phyloP scores from a whole-genome alignment of 495 filamentous ascomycete species.

The Immersiella caudata region DNA sequence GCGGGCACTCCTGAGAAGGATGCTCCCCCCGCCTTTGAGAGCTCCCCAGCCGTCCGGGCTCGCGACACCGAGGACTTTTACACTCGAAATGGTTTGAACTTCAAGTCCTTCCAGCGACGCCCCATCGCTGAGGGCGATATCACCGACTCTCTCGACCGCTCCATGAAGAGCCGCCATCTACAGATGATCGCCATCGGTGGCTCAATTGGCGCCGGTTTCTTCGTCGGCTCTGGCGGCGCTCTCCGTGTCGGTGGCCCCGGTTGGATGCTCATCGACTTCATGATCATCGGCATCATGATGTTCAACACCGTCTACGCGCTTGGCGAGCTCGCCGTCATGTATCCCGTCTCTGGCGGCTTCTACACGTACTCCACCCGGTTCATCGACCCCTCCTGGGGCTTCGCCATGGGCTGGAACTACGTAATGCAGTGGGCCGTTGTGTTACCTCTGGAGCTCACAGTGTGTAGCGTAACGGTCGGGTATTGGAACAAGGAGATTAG shows the following conservation, averaged over 20 bases:
- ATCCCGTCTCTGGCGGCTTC: conserved; percentile 63
- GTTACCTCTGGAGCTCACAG: conserved; percentile 59
- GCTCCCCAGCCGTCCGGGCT: background rate
- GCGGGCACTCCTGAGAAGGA: conserved; percentile 30
- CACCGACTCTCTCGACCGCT: conserved; percentile 55
- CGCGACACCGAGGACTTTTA: conserved; percentile 42
- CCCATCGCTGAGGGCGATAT: conserved; percentile 36
- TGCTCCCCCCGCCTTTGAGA: conserved; percentile 31
- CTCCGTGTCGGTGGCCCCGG: conserved; percentile 50
- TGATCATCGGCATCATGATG: conserved; percentile 58
- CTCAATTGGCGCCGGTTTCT: conserved; percentile 69
- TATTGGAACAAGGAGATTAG: conserved; percentile 58
- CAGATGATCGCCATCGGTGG: conserved; percentile 80
- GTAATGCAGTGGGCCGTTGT: conserved; percentile 65
- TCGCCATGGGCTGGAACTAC: conserved; percentile 87
- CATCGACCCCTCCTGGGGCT: conserved; percentile 78
- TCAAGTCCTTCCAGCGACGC: conserved; percentile 54
- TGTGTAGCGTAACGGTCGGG: conserved; percentile 55
- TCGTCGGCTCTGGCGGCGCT: conserved; percentile 56
- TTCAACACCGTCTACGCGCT: conserved; percentile 68
- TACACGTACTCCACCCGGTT: conserved; percentile 72
- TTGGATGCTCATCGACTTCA: conserved; percentile 57
- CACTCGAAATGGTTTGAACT: conserved; percentile 56
- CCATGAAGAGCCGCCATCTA: conserved; percentile 65
- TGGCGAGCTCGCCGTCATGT: conserved; percentile 74